Evolutionary conservation across 495 filamentous ascomycete genomes (phyloP), one percentile per base, ranked within the genome.

Genomic region (Talaromyces thailandensis): DNA sequence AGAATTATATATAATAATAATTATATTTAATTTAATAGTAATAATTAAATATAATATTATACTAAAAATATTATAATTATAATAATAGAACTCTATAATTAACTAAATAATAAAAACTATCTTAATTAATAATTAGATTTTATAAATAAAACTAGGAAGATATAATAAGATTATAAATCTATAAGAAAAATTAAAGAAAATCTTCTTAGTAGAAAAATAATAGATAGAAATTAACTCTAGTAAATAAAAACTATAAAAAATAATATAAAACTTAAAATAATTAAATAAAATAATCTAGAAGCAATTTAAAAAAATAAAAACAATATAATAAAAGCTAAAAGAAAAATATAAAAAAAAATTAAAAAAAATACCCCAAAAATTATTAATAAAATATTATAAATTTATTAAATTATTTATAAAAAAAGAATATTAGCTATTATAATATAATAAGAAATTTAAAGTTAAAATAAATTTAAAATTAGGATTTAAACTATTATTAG

Each of bases 311-410:
- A 3, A 6, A 23, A 2, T 3, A 50, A 23, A 23, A n/a, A n/a
- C 26, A n/a, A n/a, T 16, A 31, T 2, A 5, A 29, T 12, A 1
- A 7, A 56, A 56, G n/a, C 26, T 11, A 18, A 56, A 32, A 31
- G 53, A 28, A 56, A 18, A 14, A 0, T 56, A 56, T 28, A 6
- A 56, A 56, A 3, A 56, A 56, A 11, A 56, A 29, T 28, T 56
- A 4, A 56, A 56, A 56, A 2, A 56, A 16, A 2, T 56, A 9
- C 23, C 32, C 32, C 1, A 1, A 2, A 56, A 56, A 6, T 2
- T 56, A 51, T 48, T 60, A 37, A 43, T 60, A 32, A 51, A 67
- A 63, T 72, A 70, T 3, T 29, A 61, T 31, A 32, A 50, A 0
- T 45, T 25, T 31, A 61, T 52, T 31, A 31, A 61, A 50, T n/a